Base-by-base conservation (phyloP, 2,329 filamentous ascomycete species). In the Claviceps citrina region DNA sequence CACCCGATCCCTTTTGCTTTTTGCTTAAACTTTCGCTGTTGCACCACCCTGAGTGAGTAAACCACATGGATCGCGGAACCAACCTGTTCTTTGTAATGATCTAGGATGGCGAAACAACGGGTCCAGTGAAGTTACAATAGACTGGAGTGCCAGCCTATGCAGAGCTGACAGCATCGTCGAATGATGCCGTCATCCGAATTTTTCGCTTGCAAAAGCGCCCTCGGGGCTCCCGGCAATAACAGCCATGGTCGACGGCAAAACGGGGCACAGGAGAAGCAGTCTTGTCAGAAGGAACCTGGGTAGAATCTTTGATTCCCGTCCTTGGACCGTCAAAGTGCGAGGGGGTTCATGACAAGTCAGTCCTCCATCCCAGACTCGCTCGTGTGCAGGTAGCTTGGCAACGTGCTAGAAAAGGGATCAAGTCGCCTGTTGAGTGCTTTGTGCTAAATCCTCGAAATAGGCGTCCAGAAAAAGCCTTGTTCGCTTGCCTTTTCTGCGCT, bases 71-170 rank as follows among this genome's bases (percentile, higher is more conserved):
- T 20, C 15, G 38, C 38, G 4, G 38, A 40, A 9, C 24, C 8
- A 15, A 40, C 32, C 10, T 31, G 38, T 16, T 30, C 32, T 12
- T 36, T 40, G 19, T 40, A 33, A 9, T 28, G 31, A 16, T 40
- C 31, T 13, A 40, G 10, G 15, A 36, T 40, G 2, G 38, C 31
- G 7, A 40, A n/a, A 4, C 32, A 40, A 15, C 38, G 24, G 9
- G 26, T 40, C 38, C 38, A 40, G 26, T 35, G 32, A 7, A 36
- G 31, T 35, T 16, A 40, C 38, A 40, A 28, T 40, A 40, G 12
- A 40, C 38, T 3, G 38, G 38, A 35, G 26, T 40, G 38, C 38
- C 38, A 40, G 38, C 38, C 28, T 28, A 40, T 35, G 31, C 38
- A 40, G 13, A 40, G 26, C n/a, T 40, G 25, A 12, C 38, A 40